Base-by-base conservation (phyloP, 2,329 filamentous ascomycete genomes). In the Neofusicoccum ribis region DNA sequence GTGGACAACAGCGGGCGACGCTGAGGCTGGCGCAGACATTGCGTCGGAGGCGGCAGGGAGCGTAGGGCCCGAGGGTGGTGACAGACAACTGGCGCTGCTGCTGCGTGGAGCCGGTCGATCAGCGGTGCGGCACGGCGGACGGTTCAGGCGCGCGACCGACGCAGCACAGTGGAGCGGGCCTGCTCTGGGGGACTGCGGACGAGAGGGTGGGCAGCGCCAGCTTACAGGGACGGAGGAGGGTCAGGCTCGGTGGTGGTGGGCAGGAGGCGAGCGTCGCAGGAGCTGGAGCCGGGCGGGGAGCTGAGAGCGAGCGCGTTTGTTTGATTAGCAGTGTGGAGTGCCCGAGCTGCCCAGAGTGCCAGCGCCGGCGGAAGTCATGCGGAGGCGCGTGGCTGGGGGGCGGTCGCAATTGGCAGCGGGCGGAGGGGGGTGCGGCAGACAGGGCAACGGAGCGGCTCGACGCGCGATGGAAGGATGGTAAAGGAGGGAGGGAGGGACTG, bases 1-100 rank as follows among this genome's bases (percentile, higher is more conserved):
- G 70, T 75, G 75, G 64, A 75, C 74, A 44, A 76, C 78, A 54
- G 82, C 78, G 51, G 82, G 81, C 66, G 79, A 79, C 64, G 82
- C 76, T 66, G 77, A 71, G 60, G 73, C 72, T 47, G 74, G 70
- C 51, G 76, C 70, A 64, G 76, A 74, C 77, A 78, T 76, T 69
- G 68, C 59, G 72, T 69, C 67, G 70, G 70, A 65, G 70, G 69
- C 73, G 14, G 17, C 74, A 74, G 68, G 73, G 73, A 70, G 71
- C 68, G 67, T 64, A 50, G 60, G 63, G 56, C 27, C 41, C 20
- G 31, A 36, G 41, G 27, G 34, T 37, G 56, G 47, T 49, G 60
- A 63, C 23, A 65, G 61, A 23, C 56, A 34, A 20, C 56, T 60
- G 56, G 56, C 41, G 31, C 41, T 47, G 69, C 68, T 31, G 62